Percentiles rank a stretch among this genome's conserved stretches.
Conservation (phyloP, 306 rosid species). For the Prunus armeniaca region DNA sequence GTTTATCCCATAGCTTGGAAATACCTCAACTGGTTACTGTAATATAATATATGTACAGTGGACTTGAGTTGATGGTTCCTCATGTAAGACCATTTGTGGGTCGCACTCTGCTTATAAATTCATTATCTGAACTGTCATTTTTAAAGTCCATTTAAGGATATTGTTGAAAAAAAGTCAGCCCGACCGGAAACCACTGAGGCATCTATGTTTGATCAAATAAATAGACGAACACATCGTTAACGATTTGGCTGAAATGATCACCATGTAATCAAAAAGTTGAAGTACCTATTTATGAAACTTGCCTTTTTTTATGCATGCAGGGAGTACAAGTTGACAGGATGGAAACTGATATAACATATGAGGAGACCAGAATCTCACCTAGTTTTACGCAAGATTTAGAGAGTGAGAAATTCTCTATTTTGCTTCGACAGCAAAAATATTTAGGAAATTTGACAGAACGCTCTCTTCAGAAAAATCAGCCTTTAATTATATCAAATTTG, state of each 20-base stretch:
- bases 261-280: background rate
- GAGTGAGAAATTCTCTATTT: slow-evolving; percentile 50
- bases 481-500: slow-evolving; percentile 67
- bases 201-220: no score
- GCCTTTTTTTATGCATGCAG: slow-evolving; percentile 36
- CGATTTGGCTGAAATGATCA: background rate
- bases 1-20: background rate
- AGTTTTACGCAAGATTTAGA: slow-evolving; percentile 43
- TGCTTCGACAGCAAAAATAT: slow-evolving; percentile 73
- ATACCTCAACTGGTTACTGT: background rate
- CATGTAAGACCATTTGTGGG: background rate
- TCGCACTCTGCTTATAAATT: background rate
- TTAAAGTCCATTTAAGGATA: background rate
- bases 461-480: slow-evolving; percentile 84
- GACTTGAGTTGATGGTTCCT: background rate
- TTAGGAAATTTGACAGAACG: slow-evolving; percentile 69
- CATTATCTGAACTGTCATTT: no score
- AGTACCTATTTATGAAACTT: background rate
- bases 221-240: background rate
- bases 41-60: background rate
- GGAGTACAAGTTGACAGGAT: slow-evolving; percentile 67
- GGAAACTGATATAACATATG: slow-evolving; percentile 43
- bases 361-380: slow-evolving; percentile 48
- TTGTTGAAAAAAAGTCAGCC: background rate
- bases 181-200: background rate